Evolutionary conservation across 2,329 filamentous ascomycete species (phyloP).

Genomic region (Neofusicoccum ribis): DNA sequence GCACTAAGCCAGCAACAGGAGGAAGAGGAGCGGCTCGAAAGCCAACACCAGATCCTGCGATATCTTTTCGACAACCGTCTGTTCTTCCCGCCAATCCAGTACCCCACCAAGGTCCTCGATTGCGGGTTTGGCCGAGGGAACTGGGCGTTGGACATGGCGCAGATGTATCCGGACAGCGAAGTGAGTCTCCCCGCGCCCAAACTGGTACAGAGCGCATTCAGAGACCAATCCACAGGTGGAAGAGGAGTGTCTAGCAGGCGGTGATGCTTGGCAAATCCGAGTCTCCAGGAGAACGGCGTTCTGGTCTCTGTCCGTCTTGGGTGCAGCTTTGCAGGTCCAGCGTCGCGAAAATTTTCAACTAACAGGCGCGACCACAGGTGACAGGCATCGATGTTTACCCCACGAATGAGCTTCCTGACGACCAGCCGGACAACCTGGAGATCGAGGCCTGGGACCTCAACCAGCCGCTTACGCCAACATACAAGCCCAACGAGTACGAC

Average conservation of each 20-base stretch:
- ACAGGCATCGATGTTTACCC: conserved; percentile 41
- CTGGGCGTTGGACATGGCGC: conserved; percentile 39
- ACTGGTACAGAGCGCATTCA: not conserved
- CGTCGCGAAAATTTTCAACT: not conserved
- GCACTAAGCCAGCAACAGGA: conserved; percentile 27
- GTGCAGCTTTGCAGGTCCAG: not conserved
- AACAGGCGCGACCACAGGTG: conserved; percentile 29
- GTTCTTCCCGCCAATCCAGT: conserved; percentile 32
- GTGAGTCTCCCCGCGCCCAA: conserved; percentile 24
- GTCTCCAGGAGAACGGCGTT: not conserved
- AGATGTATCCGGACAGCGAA: conserved; percentile 39
- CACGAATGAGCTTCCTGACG: conserved; percentile 31
- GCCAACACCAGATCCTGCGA: conserved; percentile 36
- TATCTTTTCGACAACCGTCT: conserved; percentile 31
- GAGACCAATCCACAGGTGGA: not conserved
- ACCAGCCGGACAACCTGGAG: conserved; percentile 38
- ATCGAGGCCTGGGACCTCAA: conserved; percentile 40
- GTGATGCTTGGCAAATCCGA: not conserved
- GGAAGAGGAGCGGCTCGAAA: conserved; percentile 38
- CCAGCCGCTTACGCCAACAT: conserved; percentile 51
- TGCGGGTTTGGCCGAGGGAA: conserved; percentile 42
- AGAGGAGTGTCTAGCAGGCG: not conserved
- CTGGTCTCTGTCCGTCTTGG: not conserved
- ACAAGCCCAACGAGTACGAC: conserved; percentile 72
- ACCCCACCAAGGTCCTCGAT: conserved; percentile 38